Base-by-base conservation (phyloP, 2,329 filamentous ascomycete genomes). In the Microsporum audouinii region DNA sequence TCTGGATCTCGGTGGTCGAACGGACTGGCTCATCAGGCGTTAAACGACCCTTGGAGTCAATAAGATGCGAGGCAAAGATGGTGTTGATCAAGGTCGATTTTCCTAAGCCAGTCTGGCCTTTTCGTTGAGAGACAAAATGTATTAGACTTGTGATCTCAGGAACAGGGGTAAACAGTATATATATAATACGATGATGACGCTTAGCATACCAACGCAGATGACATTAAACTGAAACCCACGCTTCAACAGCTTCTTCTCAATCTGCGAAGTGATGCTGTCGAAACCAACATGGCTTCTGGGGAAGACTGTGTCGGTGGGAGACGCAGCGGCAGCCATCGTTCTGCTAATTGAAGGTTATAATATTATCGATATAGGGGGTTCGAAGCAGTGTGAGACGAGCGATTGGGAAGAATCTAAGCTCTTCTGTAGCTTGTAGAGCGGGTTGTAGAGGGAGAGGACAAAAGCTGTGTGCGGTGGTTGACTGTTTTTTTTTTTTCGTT, bases 181-280 rank as follows among this genome's bases (percentile, higher is more conserved):
- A 14, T 17, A 31, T 34, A 60, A 31, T 23, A n/a, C 14, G 39
- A 43, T 17, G 17, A 17, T 43, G 39, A 31, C 5, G 34, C 8
- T 23, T 3, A 65, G 87, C 92, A 76, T 83, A 97, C 94, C 94
- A 76, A 97, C 94, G 77, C 91, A 96, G 78, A 97, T 97, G 74
- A 97, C 88, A 77, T 99, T 99, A 86, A 99, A 99, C 79, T 99
- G 94, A 79, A 99, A 99, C 71, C 94, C 94, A 79, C 94, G 91
- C 85, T 99, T 99, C 80, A 99, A 78, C 75, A 97, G 88, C 88
- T 99, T 99, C 81, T 89, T 88, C 87, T 99, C 94, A 71, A 99
- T 99, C 83, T 99, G 94, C 69, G 88, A 91, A 71, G 94, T 99
- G 83, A 99, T 99, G 82, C 91, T 96, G 82, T 99, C 94, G 82